These are phyloP conservation scores for Hydnum rufescens DNA, from an alignment of 768 basidiomycete genomes.

Conservation along the genomic window DNA sequence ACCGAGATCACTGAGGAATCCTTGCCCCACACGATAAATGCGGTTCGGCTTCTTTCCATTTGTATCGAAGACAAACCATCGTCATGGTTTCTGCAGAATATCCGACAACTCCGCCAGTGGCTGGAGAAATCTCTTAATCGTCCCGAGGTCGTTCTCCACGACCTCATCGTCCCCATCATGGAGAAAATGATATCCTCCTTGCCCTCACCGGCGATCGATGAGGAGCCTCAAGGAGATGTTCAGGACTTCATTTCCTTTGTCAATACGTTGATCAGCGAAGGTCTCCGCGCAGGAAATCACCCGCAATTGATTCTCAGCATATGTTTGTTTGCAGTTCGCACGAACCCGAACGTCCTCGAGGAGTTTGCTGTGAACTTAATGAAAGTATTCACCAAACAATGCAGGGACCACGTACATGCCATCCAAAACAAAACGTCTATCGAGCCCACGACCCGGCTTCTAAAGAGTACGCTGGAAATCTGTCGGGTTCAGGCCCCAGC, in stretches of 20 bases:
- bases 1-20: conserved; percentile 1
- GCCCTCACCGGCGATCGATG: conserved; percentile 46
- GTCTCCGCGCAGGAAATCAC: conserved; percentile 48
- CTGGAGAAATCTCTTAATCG: conserved; percentile 71
- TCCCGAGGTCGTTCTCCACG: conserved; percentile 63
- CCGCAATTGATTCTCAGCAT: conserved; percentile 70
- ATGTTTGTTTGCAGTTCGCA: conserved; percentile 66
- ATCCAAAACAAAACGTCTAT: conserved; percentile 32
- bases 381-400: conserved; percentile 65
- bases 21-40: conserved; percentile 24
- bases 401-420: conserved; percentile 63
- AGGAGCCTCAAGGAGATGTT: conserved; percentile 42
- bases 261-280: conserved; percentile 54
- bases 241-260: conserved; percentile 64
- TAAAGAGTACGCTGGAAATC: conserved; percentile 61
- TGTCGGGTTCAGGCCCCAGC: conserved; percentile 60
- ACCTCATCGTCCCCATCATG: conserved; percentile 63
- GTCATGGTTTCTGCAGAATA: conserved; percentile 59
- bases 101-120: conserved; percentile 53
- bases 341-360: conserved; percentile 68
- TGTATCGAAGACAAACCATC: conserved; percentile 69
- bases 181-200: conserved; percentile 53
- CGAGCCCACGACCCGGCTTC: conserved; percentile 42
- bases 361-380: conserved; percentile 53
- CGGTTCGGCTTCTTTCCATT: conserved; percentile 76